Conservation (phyloP, 495 filamentous ascomycete species). For the Aspergillus wentii region DNA sequence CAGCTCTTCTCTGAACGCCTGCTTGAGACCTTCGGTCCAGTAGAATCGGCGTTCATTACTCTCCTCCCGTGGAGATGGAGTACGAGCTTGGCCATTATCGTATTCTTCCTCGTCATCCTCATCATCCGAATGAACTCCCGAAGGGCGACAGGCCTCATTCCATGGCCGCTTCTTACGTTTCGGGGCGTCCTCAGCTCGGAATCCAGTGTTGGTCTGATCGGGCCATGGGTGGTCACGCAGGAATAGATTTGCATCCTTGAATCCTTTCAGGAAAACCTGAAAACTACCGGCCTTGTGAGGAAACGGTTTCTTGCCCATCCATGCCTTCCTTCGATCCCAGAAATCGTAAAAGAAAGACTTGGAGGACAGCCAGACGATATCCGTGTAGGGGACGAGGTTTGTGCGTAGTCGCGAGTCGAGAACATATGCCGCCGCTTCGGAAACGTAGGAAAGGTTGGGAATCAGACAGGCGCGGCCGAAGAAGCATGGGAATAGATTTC, state of each 20-base stretch:
- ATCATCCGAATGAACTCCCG: conserved; percentile 59
- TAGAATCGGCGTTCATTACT: conserved; percentile 55
- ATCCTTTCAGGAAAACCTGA: conserved; percentile 94
- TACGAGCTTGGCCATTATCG: conserved; percentile 39
- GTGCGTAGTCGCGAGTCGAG: conserved; percentile 87
- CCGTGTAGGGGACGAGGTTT: conserved; percentile 91
- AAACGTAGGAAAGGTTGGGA: conserved; percentile 98
- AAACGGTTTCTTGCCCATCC: conserved; percentile 80
- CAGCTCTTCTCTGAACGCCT: conserved; percentile 88
- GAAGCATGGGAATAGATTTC: conserved; percentile 93
- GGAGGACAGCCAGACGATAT: conserved; percentile 88
- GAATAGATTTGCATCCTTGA: conserved; percentile 94
- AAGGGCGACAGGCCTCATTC: conserved; percentile 81
- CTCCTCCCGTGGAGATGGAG: conserved; percentile 41
- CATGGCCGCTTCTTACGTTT: conserved; percentile 72
- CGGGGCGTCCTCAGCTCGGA: conserved; percentile 63
- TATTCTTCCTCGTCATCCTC: conserved; percentile 70
- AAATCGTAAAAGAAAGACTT: conserved; percentile 98
- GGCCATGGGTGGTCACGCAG: conserved; percentile 95
- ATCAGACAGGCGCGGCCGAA: conserved; percentile 96
- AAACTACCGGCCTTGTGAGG: conserved; percentile 93
- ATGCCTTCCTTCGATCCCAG: conserved; percentile 87
- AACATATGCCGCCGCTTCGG: conserved; percentile 94
- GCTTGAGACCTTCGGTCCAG: conserved; percentile 87
- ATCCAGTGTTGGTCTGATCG: conserved; percentile 79